A percentile compares a stretch with the other conserved stretches of the same genome.
Evolutionary conservation across 108 stramenopile species (phyloP).

Genomic region (Cyclotella cryptica): DNA sequence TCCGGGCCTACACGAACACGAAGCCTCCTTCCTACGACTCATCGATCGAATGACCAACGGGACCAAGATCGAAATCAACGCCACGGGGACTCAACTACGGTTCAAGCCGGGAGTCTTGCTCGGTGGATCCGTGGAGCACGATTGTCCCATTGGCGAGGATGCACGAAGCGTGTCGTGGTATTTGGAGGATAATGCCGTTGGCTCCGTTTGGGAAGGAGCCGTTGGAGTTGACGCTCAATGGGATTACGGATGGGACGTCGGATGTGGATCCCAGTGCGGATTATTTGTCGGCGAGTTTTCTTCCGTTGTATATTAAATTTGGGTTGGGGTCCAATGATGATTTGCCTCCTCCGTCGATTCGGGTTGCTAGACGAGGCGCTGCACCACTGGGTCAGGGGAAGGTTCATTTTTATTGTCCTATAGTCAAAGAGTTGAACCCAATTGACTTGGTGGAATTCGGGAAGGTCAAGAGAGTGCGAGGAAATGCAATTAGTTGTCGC

Average conservation of each 20-base stretch:
- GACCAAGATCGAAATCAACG: conserved; percentile 95
- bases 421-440: conserved; percentile 81
- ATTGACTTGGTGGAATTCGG: conserved; percentile 92
- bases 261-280: conserved; percentile 87
- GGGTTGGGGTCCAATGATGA: conserved; percentile 86
- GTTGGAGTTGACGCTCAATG: conserved; percentile 78
- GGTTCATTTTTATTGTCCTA: conserved; percentile 90
- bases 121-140: conserved; percentile 91
- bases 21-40: conserved; percentile 90
- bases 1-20: conserved; percentile 85
- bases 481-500: conserved; percentile 88
- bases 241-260: conserved; percentile 82
- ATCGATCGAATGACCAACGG: conserved; percentile 97
- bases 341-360: conserved; percentile 57
- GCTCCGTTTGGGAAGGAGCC: conserved; percentile 95
- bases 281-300: conserved; percentile 73
- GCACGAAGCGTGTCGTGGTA: conserved; percentile 93
- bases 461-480: conserved; percentile 96
- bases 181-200: conserved; percentile 94
- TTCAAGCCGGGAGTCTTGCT: conserved; percentile 93
- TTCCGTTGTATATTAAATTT: conserved; percentile 88
- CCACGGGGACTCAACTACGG: conserved; percentile 94
- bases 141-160: conserved; percentile 67
- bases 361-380: conserved; percentile 70
- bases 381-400: conserved; percentile 88